phyloP scores from a whole-genome alignment of 495 filamentous ascomycete species.

The Sphaerosporella brunnea region DNA sequence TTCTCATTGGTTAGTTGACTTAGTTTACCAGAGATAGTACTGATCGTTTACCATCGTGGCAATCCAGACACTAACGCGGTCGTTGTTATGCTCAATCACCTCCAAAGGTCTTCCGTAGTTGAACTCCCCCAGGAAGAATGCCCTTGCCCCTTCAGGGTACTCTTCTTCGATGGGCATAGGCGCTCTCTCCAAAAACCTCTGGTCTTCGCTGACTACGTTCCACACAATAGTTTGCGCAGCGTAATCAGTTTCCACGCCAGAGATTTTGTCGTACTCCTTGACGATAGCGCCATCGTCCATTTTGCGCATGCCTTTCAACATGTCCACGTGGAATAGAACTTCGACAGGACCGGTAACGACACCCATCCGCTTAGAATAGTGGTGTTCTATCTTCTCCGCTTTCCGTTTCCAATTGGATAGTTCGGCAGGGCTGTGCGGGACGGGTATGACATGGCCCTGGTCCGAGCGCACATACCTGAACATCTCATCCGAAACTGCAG shows the following conservation, averaged over 20 bases:
- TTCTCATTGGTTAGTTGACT: slow-evolving; percentile 3
- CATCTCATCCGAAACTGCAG: slow-evolving; percentile 77
- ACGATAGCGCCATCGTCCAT: slow-evolving; percentile 78
- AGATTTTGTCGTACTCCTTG: slow-evolving; percentile 84
- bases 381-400: slow-evolving; percentile 59
- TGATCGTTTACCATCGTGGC: slow-evolving; percentile 31
- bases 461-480: slow-evolving; percentile 66
- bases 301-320: slow-evolving; percentile 77
- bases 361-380: slow-evolving; percentile 77
- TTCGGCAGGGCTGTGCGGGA: slow-evolving; percentile 57
- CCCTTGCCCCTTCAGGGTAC: slow-evolving; percentile 61
- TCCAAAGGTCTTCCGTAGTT: slow-evolving; percentile 81
- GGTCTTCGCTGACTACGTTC: slow-evolving; percentile 76
- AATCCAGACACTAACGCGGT: slow-evolving; percentile 53
- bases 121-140: slow-evolving; percentile 93
- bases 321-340: slow-evolving; percentile 74
- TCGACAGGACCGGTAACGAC: slow-evolving; percentile 78
- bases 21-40: background rate
- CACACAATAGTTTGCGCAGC: slow-evolving; percentile 82
- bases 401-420: slow-evolving; percentile 73
- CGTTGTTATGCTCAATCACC: slow-evolving; percentile 53
- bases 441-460: slow-evolving; percentile 39
- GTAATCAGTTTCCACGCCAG: slow-evolving; percentile 79
- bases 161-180: slow-evolving; percentile 81
- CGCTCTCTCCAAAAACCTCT: slow-evolving; percentile 74